Evolutionary conservation across 352 stramenopile species (phyloP), one percentile per base, ranked within the genome.

Genomic region (Blastocystis sp.): DNA sequence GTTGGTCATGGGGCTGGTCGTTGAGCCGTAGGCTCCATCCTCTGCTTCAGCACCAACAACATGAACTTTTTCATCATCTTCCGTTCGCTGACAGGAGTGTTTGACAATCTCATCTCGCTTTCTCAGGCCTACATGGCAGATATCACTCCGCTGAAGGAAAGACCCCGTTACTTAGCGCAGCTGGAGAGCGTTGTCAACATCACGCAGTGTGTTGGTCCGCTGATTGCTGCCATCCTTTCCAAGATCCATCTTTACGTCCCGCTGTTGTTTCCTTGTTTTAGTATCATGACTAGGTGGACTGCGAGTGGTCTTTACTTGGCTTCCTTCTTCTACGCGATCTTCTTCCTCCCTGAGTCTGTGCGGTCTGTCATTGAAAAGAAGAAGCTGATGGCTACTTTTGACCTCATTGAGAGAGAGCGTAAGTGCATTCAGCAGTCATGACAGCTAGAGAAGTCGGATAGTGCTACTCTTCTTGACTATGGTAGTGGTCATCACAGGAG

Each of bases 311-410:
- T 84, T 9, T 84, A 84, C 43, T 54, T 24, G 17, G 34, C 69
- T 14, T 38, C 74, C 19, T 63, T 84, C 54, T 43, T 84, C 28
- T 68, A 68, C 28, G 57, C 74, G 14, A 69, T 68, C 38, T 43
- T 84, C 38, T 84, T 84, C 40, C 60, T 84, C 7, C 74, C 74
- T 10, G 74, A 84, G 57, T 84, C 74, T 6, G 60, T 84, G n/a
- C 48, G 28, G 7, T 84, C 74, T 45, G 74, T 84, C 21, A 48
- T 84, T 28, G 74, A 84, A 52, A 84, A 84, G 24, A 69, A 84
- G 21, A 38, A 84, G 57, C 52, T 84, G 9, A 38, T 84, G 2
- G 74, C 74, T 21, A 54, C 74, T 3, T 84, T 84, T 64, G 57
- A 68, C 11, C 60, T 62, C 7, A 57, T 84, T 2, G 28, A 68